Percentiles rank a stretch among this genome's conserved stretches.
phyloP scores from a whole-genome alignment of 78 protist species.

The Dictyostelium firmibasis region DNA sequence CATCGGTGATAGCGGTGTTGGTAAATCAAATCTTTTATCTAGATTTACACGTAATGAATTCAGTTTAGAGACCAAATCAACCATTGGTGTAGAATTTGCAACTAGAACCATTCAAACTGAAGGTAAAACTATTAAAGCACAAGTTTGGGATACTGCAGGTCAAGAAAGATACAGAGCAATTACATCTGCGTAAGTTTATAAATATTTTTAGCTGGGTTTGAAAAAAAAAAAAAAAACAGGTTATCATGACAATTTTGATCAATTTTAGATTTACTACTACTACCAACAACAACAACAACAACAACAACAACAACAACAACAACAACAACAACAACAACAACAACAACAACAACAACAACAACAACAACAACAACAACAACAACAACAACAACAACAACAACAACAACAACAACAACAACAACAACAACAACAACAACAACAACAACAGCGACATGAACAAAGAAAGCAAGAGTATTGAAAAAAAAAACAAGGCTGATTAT shows the following conservation, averaged over 20 bases:
- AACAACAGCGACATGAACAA: no score
- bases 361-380: no score
- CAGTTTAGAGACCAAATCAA: conserved; percentile 96
- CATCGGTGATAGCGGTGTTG: conserved; percentile 99
- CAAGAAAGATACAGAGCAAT: conserved; percentile 88
- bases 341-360: no score
- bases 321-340: not conserved
- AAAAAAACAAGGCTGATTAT: no score
- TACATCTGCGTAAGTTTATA: conserved; percentile 81
- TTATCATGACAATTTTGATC: not conserved
- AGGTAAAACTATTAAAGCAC: conserved; percentile 88
- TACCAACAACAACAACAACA: no score
- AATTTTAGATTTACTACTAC: not conserved
- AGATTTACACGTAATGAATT: conserved; percentile 95
- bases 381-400: no score
- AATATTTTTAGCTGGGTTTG: no score
- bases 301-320: not conserved
- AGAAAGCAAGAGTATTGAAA: no score
- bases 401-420: no score
- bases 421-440: no score
- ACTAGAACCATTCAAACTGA: conserved; percentile 92
- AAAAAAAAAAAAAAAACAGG: not conserved
- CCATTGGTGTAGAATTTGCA: conserved; percentile 99
- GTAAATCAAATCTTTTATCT: conserved; percentile 94
- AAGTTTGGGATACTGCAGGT: conserved; percentile 83